These are phyloP conservation scores for Eucalyptus pauciflora DNA, from an alignment of 345 rosid genomes.

Conservation along the genomic window DNA sequence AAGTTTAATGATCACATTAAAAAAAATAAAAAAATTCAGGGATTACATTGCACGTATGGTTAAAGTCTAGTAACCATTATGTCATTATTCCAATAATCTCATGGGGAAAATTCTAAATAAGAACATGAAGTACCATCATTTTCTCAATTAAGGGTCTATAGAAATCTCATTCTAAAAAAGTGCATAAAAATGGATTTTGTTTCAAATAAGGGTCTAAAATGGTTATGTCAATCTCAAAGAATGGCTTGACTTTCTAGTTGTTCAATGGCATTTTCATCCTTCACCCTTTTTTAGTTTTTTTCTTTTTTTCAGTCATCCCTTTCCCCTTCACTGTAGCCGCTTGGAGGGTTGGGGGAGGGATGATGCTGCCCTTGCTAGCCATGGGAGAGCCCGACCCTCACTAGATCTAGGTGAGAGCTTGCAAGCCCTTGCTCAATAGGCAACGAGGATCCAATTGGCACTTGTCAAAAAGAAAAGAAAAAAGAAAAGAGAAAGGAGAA, in stretches of 20 bases:
- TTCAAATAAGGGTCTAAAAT: accelerated
- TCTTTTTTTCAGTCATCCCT: no score
- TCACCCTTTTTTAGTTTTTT: accelerated
- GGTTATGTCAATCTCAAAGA: accelerated
- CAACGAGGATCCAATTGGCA: accelerated
- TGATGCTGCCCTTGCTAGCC: accelerated
- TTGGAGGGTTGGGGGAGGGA: no score
- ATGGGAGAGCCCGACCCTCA: no score
- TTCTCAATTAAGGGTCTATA: accelerated
- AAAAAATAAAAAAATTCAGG: accelerated
- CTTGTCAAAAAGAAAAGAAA: accelerated
- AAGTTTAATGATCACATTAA: no score
- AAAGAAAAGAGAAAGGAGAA: no score
- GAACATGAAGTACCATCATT: accelerated
- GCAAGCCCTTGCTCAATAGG: accelerated
- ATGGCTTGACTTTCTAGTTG: no score
- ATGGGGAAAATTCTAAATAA: no score
- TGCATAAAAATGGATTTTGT: accelerated
- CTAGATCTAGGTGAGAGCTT: no score
- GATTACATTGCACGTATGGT: accelerated
- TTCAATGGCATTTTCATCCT: accelerated
- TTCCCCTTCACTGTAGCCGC: accelerated
- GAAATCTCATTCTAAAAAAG: accelerated
- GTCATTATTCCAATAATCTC: neutral
- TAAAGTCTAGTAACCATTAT: no score